Evolutionary conservation across 257 asterid species (phyloP), one percentile per base, ranked within the genome.

Genomic region (Phtheirospermum japonicum): DNA sequence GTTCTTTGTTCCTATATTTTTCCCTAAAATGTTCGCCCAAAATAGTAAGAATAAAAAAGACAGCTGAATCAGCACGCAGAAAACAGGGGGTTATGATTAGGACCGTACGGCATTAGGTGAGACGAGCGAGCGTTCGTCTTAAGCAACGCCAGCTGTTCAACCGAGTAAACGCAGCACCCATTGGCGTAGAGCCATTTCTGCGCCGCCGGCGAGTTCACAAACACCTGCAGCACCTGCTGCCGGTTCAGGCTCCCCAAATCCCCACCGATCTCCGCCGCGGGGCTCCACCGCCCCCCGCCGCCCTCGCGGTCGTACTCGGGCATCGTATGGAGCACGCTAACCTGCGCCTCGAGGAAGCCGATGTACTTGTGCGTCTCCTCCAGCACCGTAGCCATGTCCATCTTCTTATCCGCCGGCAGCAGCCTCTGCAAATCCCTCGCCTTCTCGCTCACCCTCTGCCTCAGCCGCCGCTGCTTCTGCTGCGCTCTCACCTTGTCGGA

Each of bases 341-440:
- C 62, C 57, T 86, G 95, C 74, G 92, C 92, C 77, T 79, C 75
- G 45, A 86, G 85, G 67, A 83, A 83, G 36, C 71, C 76, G 65
- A 86, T 74, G 74, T 86, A 86, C 70, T 81, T 83, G 81, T 71
- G 76, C 52, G 89, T 72, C 80, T 84, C 86, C 70, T 80, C 91
- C 53, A 83, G 73, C 73, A 81, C 75, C 5, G 80, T 78, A 59
- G 87, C 83, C 68, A 48, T 82, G 73, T 82, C 89, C 89, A 82
- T 81, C 30, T 73, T 78, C 58, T 48, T 61, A 20, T 75, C 83
- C 80, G 74, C 56, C 14, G 95, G 92, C 57, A 86, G 63, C 33
- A 83, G 73, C 70, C 70, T 75, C 70, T 82, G 78, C 10, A 86
- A 23, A 14, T 69, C 18, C 52, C 81, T 64, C 2, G 73, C 72